Evolutionary conservation across 208 protist species (phyloP), one percentile per base, ranked within the genome.

Genomic region (Crithidia fasciculata): DNA sequence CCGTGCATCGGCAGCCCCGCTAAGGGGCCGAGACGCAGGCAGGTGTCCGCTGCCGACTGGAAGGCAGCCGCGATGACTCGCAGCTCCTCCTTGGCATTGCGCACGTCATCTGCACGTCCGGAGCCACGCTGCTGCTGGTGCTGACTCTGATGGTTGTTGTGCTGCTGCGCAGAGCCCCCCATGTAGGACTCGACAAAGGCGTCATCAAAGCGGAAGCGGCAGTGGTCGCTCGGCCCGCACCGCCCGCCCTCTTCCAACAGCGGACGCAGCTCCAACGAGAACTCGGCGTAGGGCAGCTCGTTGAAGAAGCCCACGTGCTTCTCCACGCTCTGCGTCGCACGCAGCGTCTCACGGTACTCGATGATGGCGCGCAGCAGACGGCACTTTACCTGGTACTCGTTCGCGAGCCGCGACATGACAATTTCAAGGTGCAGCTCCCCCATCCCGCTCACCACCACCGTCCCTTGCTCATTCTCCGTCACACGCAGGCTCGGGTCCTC

Each of bases 361-460:
- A 97, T 84, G 50, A 95, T 82, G 50, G 93, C 89, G 45, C 88
- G 88, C n/a, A 95, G 85, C n/a, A 97, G 82, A 2, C 88, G 83
- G 69, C 89, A 94, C 49, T 95, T 81, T 18, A 97, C 85, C 41
- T 92, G 78, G 79, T 98, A 98, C 78, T 98, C 96, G 61, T 97
- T 78, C 10, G 90, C 81, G 12, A 99, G 92, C 37, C 97, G 79
- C n/a, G 98, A 98, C 62, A 97, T 73, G 44, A 98, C 87, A 56
- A 99, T 98, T 61, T 99, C 90, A 2, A 99, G 83, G 76, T 99
- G 98, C 12, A 99, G 76, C 83, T 98, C 97, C 41, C 97, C 97
- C 97, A 99, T 99, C 53, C 98, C 98, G 60, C 87, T 89, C 54
- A 99, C 87, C 55, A 99, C 96, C 47, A 93, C 88, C 69, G 98